Percentiles rank a stretch among this genome's conserved stretches.
Conservation (phyloP, 805 yeast genomes). For the Candida montana region DNA sequence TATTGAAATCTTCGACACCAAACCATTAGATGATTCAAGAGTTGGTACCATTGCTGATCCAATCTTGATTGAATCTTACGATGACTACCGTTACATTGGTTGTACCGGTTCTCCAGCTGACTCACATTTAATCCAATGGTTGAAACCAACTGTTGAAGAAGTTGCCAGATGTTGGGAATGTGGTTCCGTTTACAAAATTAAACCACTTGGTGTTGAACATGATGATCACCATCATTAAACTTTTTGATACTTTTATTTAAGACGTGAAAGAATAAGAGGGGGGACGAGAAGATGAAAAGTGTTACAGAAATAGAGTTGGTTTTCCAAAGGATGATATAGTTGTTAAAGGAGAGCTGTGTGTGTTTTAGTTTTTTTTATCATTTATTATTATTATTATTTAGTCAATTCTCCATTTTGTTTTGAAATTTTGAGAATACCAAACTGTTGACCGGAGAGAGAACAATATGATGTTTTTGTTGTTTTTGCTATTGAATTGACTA, state of each 20-base stretch:
- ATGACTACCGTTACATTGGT: constrained; percentile 91
- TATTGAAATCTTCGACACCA: constrained; percentile 85
- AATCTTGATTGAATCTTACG: constrained; percentile 81
- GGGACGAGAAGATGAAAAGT: neutral
- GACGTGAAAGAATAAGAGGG: neutral
- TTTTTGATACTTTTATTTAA: neutral
- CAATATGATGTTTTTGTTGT: constrained; percentile 2
- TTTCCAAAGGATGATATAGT: no score
- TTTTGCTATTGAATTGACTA: no score
- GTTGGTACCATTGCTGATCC: constrained; percentile 90
- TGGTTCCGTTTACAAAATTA: constrained; percentile 88
- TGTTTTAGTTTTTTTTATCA: constrained; percentile 1
- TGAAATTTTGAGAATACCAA: neutral
- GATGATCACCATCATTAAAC: constrained; percentile 37
- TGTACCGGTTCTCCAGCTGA: constrained; percentile 96
- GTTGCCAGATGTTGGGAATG: constrained; percentile 98
- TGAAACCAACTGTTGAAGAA: constrained; percentile 76
- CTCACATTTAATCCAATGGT: constrained; percentile 88
- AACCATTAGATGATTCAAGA: constrained; percentile 84
- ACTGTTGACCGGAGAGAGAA: no score
- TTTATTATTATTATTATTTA: constrained; percentile 3
- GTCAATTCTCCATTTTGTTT: neutral
- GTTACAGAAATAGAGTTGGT: neutral
- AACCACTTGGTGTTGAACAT: constrained; percentile 78
- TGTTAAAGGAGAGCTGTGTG: constrained; percentile 1